phyloP scores from a whole-genome alignment of 352 stramenopile species.

The Phytophthora pluvialis region DNA sequence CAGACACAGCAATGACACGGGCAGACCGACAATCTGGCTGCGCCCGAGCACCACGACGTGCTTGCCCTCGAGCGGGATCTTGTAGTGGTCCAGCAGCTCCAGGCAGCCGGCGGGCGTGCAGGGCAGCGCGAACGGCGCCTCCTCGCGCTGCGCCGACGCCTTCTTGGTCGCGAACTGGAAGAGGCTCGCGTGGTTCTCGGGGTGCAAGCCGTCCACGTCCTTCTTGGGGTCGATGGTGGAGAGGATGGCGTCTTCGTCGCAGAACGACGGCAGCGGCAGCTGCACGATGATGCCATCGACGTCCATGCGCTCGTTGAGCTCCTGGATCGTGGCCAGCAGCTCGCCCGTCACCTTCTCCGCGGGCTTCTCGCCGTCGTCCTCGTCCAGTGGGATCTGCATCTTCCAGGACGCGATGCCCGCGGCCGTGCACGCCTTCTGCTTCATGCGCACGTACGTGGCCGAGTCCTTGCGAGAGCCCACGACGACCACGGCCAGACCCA shows the following conservation, averaged over 20 bases:
- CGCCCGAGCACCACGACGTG: slow-evolving; percentile 97
- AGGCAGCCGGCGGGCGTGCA: slow-evolving; percentile 98
- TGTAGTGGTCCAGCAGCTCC: slow-evolving; percentile 93
- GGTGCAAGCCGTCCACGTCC: slow-evolving; percentile 99
- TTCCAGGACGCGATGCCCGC: slow-evolving; percentile 94
- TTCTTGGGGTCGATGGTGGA: slow-evolving; percentile 92
- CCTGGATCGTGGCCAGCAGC: slow-evolving; percentile 60
- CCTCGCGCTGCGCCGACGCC: slow-evolving; percentile 35
- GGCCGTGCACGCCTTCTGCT: slow-evolving; percentile 96
- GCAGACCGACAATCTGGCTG: slow-evolving; percentile 98
- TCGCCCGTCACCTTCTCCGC: slow-evolving; percentile 26
- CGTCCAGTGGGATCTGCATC: slow-evolving; percentile 50
- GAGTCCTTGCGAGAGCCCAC: slow-evolving; percentile 96
- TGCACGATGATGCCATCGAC: slow-evolving; percentile 91
- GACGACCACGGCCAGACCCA: slow-evolving; percentile 98
- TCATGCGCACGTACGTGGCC: slow-evolving; percentile 99
- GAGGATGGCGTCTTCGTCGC: slow-evolving; percentile 95
- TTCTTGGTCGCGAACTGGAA: slow-evolving; percentile 75
- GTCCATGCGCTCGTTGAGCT: slow-evolving; percentile 70
- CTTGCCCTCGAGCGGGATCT: slow-evolving; percentile 93
- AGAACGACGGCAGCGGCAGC: slow-evolving; percentile 93
- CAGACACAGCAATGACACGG: slow-evolving; percentile 95
- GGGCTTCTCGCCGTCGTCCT: slow-evolving; percentile 17
- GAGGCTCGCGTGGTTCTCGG: slow-evolving; percentile 95
- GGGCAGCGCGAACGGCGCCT: slow-evolving; percentile 87